Base-by-base conservation (phyloP, 768 basidiomycete species). In the Cystofilobasidium capitatum region DNA sequence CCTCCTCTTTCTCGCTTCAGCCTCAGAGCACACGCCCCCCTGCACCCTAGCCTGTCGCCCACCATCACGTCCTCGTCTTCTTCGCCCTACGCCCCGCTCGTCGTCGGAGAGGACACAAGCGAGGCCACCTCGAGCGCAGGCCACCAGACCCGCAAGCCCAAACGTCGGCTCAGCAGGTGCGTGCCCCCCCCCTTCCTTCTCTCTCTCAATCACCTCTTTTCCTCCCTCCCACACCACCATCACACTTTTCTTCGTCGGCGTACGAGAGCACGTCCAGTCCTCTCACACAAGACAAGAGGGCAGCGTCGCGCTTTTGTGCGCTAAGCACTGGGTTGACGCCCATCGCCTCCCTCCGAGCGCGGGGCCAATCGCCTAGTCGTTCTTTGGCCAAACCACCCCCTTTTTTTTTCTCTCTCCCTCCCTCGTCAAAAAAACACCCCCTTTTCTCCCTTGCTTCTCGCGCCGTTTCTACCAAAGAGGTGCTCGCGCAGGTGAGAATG, bases 361-460 rank as follows among this genome's bases (percentile, higher is more conserved):
- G n/a, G n/a, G n/a, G n/a, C n/a, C n/a, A n/a, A n/a, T n/a, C n/a
- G n/a, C n/a, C n/a, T n/a, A n/a, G n/a, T n/a, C n/a, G n/a, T n/a
- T n/a, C n/a, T n/a, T n/a, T n/a, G n/a, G n/a, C n/a, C n/a, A n/a
- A n/a, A n/a, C n/a, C n/a, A n/a, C n/a, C n/a, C n/a, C n/a, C n/a
- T n/a, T n/a, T n/a, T n/a, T n/a, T n/a, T n/a, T n/a, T n/a, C 57
- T 37, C 58, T 37, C 58, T 58, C n/a, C 37, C 9, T 35, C 57
- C 37, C 58, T 59, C 58, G 33, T 16, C 22, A 1, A 2, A 36
- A 1, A 17, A 7, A 14, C 24, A n/a, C 40, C 58, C 39, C 58
- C 5, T 42, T 59, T 42, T 59, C 26, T 36, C 20, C 40, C 7
- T 36, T 20, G 35, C 33, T 36, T 35, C 16, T 17, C 31, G 26